Percentiles rank a stretch among this genome's conserved stretches.
Conservation (phyloP, 768 basidiomycete species). For the Pholiota molesta region DNA sequence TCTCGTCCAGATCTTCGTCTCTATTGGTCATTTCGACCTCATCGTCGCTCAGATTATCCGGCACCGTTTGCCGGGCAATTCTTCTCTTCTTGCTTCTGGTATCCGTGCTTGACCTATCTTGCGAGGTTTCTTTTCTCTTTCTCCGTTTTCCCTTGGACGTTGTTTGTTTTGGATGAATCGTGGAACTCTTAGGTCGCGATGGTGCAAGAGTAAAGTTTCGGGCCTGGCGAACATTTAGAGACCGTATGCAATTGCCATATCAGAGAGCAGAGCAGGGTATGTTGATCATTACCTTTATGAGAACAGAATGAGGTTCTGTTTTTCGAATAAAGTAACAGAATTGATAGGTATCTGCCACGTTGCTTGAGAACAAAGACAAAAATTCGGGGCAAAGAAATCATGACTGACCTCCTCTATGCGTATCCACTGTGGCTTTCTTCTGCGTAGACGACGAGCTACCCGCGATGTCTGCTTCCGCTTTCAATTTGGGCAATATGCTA, state of each 20-base stretch:
- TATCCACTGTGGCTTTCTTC: conserved; percentile 77
- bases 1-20: conserved; percentile 7
- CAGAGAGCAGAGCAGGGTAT: background rate
- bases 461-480: conserved; percentile 54
- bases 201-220: conserved; percentile 41
- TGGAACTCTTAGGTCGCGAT: background rate
- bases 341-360: conserved; percentile 75
- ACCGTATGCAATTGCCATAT: background rate
- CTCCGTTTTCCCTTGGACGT: conserved; percentile 20
- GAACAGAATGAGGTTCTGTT: conserved; percentile 78
- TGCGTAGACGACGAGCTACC: conserved; percentile 44
- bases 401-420: conserved; percentile 77
- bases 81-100: conserved; percentile 9
- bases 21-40: conserved; percentile 1
- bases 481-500: conserved; percentile 71
- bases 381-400: conserved; percentile 6
- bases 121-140: conserved; percentile 16
- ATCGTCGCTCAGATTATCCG: background rate
- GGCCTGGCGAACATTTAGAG: conserved; percentile 27
- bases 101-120: background rate
- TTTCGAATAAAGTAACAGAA: conserved; percentile 90
- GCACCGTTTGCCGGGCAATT: background rate
- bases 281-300: conserved; percentile 67
- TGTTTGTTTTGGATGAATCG: background rate
- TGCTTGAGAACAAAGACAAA: conserved; percentile 2